phyloP scores from a whole-genome alignment of 2,329 filamentous ascomycete genomes.

The Cladobotryum protrusum region DNA sequence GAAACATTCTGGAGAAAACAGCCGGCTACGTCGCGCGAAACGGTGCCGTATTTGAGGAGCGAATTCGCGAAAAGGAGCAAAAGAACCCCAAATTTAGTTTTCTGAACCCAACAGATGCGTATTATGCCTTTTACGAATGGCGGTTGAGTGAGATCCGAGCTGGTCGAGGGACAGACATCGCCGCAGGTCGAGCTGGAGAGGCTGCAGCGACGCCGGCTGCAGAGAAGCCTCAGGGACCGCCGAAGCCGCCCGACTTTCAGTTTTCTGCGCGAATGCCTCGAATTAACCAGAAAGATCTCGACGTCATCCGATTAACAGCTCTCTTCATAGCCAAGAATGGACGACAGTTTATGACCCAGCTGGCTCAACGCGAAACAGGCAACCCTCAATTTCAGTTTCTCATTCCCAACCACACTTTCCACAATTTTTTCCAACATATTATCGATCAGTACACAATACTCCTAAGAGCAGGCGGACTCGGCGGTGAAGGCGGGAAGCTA shows the following conservation, averaged over 20 bases:
- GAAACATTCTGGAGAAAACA: slow-evolving; percentile 83
- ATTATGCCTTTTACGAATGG: slow-evolving; percentile 87
- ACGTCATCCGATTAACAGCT: slow-evolving; percentile 69
- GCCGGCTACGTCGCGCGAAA: slow-evolving; percentile 80
- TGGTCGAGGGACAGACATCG: slow-evolving; percentile 72
- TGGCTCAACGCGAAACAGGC: slow-evolving; percentile 80
- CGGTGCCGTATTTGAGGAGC: slow-evolving; percentile 67
- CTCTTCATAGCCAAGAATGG: slow-evolving; percentile 91
- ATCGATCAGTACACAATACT: slow-evolving; percentile 90
- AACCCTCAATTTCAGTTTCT: slow-evolving; percentile 97
- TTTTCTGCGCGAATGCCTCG: slow-evolving; percentile 97
- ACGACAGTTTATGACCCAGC: slow-evolving; percentile 79
- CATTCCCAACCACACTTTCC: slow-evolving; percentile 88
- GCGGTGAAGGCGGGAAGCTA: slow-evolving; percentile 60
- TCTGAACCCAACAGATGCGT: slow-evolving; percentile 71
- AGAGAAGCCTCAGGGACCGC: slow-evolving; percentile 71
- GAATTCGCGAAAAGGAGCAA: slow-evolving; percentile 77
- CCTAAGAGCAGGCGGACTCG: slow-evolving; percentile 59
- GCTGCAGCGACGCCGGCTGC: slow-evolving; percentile 37
- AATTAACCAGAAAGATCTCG: slow-evolving; percentile 89
- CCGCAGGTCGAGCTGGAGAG: slow-evolving; percentile 68
- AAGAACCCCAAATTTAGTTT: slow-evolving; percentile 90
- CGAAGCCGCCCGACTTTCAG: slow-evolving; percentile 77
- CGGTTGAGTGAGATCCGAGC: slow-evolving; percentile 77
- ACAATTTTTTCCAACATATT: slow-evolving; percentile 89